Percentiles rank a stretch among this genome's conserved stretches.
Evolutionary conservation across 2,329 filamentous ascomycete genomes (phyloP).

Genomic region (Cordyceps militaris): DNA sequence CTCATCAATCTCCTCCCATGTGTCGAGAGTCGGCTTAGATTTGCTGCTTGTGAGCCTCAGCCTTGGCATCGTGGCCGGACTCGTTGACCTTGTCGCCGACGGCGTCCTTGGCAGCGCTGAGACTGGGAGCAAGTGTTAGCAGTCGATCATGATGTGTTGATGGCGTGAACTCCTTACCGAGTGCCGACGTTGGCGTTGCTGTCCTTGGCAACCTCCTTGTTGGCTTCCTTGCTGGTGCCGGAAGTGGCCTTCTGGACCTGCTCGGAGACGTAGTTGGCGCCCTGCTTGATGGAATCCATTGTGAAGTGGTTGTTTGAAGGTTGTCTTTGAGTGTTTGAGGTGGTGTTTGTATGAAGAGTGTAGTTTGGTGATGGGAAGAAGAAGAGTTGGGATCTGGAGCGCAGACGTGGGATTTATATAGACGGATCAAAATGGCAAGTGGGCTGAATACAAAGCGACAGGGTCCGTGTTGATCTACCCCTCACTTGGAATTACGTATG

Average conservation of each 20-base stretch:
- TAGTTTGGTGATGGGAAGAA: constrained; percentile 10
- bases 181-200: constrained; percentile 43
- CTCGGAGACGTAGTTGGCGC: constrained; percentile 60
- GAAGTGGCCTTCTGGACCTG: constrained; percentile 49
- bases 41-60: constrained; percentile 34
- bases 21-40: constrained; percentile 23
- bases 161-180: constrained; percentile 34
- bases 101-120: constrained; percentile 43
- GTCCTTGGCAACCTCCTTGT: constrained; percentile 63
- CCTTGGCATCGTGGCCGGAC: constrained; percentile 33
- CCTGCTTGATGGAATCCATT: constrained; percentile 52
- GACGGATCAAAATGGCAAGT: not conserved
- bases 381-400: constrained; percentile 20
- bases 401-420: constrained; percentile 12
- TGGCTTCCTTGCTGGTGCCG: constrained; percentile 58
- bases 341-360: constrained; percentile 15
- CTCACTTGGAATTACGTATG: constrained; percentile 11
- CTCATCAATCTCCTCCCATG: not conserved
- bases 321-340: constrained; percentile 9
- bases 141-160: not conserved
- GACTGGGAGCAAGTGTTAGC: constrained; percentile 25
- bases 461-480: constrained; percentile 4
- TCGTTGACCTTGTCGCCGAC: constrained; percentile 39
- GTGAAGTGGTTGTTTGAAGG: constrained; percentile 17
- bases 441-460: constrained; percentile 1